These are phyloP conservation scores for Neofusicoccum laricinum DNA, from an alignment of 2,329 filamentous ascomycete species.

Conservation along the genomic window DNA sequence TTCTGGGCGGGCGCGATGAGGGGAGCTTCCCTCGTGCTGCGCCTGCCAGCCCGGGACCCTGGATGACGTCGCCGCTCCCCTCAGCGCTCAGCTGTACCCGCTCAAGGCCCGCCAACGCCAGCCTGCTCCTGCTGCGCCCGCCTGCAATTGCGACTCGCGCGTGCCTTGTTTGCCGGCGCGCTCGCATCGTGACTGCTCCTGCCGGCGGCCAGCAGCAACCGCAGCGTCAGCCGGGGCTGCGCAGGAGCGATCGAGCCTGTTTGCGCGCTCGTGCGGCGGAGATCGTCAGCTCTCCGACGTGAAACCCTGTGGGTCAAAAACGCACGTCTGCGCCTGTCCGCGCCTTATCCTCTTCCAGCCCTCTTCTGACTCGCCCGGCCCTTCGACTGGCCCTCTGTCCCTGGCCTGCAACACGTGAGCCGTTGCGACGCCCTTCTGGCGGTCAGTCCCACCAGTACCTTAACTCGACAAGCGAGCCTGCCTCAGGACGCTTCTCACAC, in stretches of 20 bases:
- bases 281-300: conserved; percentile 11
- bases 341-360: conserved; percentile 4
- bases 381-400: background rate
- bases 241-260: background rate
- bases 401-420: conserved; percentile 1
- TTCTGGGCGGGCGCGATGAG: background rate
- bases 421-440: background rate
- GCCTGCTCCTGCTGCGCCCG: background rate
- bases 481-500: background rate
- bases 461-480: background rate
- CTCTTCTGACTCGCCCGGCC: conserved; percentile 3
- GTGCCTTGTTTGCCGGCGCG: background rate
- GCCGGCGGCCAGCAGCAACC: background rate
- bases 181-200: background rate
- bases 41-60: background rate
- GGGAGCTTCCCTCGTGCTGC: background rate
- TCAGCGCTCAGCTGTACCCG: background rate
- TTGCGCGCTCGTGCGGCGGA: conserved; percentile 6
- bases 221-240: background rate
- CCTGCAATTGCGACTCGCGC: background rate
- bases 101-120: too few relatives aligned
- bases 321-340: background rate
- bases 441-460: background rate
- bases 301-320: conserved; percentile 12
- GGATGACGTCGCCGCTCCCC: background rate